Evolutionary conservation across 768 basidiomycete species (phyloP).

Genomic region (Hericium coralloides): DNA sequence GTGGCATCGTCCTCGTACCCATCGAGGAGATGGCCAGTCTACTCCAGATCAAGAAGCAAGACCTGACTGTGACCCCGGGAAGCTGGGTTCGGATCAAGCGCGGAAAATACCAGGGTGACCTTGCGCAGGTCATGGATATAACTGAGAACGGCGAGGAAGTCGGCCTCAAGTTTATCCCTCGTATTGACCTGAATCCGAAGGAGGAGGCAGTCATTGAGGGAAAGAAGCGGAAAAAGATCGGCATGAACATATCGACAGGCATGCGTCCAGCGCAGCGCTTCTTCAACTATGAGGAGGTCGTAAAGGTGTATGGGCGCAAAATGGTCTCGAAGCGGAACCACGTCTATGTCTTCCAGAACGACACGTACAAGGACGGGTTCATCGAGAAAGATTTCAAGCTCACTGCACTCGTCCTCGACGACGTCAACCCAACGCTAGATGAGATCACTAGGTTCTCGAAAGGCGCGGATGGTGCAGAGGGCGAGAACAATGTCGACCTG

Average conservation of each 20-base stretch:
- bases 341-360: slow-evolving; percentile 81
- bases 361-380: slow-evolving; percentile 92
- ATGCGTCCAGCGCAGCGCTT: slow-evolving; percentile 85
- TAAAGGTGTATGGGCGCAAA: slow-evolving; percentile 77
- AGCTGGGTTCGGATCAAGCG: slow-evolving; percentile 94
- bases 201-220: slow-evolving; percentile 62
- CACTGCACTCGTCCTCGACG: slow-evolving; percentile 67
- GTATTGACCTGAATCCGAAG: slow-evolving; percentile 90
- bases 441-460: slow-evolving; percentile 89
- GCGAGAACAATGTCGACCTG: slow-evolving; percentile 70
- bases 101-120: slow-evolving; percentile 89
- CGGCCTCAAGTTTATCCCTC: slow-evolving; percentile 90
- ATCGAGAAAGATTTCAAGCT: slow-evolving; percentile 93
- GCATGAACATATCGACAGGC: slow-evolving; percentile 32
- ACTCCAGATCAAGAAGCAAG: slow-evolving; percentile 92
- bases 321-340: slow-evolving; percentile 66
- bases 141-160: slow-evolving; percentile 91
- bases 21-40: slow-evolving; percentile 98
- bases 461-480: slow-evolving; percentile 60
- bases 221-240: slow-evolving; percentile 71
- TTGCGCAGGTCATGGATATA: slow-evolving; percentile 92
- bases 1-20: slow-evolving; percentile 79
- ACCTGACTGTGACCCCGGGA: slow-evolving; percentile 71
- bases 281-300: slow-evolving; percentile 90
- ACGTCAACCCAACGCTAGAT: slow-evolving; percentile 91